Evolutionary conservation across 2,329 filamentous ascomycete genomes (phyloP).

Genomic region (Helotiales sp.): DNA sequence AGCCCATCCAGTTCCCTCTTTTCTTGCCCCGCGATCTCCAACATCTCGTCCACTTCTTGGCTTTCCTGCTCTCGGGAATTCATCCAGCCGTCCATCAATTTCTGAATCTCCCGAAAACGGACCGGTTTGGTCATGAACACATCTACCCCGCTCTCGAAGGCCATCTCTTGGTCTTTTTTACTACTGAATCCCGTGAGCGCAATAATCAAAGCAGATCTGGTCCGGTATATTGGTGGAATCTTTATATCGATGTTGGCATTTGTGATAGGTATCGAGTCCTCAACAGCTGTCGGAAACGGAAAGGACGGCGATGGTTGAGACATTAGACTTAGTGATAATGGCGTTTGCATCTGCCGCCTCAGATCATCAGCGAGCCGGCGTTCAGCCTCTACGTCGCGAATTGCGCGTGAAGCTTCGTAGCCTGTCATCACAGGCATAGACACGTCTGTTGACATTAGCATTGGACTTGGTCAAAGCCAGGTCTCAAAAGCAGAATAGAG

Average conservation of each 20-base stretch:
- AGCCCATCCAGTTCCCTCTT: slow-evolving; percentile 1
- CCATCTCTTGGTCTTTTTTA: slow-evolving; percentile 47
- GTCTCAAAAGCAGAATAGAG: not conserved
- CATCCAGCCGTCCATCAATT: slow-evolving; percentile 24
- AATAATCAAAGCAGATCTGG: slow-evolving; percentile 43
- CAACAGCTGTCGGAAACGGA: not conserved
- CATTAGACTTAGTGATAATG: not conserved
- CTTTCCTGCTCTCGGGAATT: slow-evolving; percentile 4
- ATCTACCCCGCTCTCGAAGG: slow-evolving; percentile 52
- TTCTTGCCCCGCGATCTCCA: not conserved
- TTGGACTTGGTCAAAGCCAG: not conserved
- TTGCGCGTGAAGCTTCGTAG: slow-evolving; percentile 46
- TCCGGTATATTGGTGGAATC: slow-evolving; percentile 35
- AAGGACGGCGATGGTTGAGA: not conserved
- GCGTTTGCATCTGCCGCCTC: slow-evolving; percentile 15
- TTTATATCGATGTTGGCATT: not conserved
- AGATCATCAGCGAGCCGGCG: slow-evolving; percentile 22
- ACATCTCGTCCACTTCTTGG: not conserved
- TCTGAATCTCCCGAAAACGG: slow-evolving; percentile 24
- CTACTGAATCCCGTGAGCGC: slow-evolving; percentile 53
- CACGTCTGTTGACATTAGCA: slow-evolving; percentile 43
- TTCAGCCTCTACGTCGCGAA: slow-evolving; percentile 45
- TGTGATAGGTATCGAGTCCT: not conserved
- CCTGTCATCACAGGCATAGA: slow-evolving; percentile 57
- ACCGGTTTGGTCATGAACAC: slow-evolving; percentile 55